Conservation (phyloP, 768 basidiomycete genomes). For the Auricularia cornea region DNA sequence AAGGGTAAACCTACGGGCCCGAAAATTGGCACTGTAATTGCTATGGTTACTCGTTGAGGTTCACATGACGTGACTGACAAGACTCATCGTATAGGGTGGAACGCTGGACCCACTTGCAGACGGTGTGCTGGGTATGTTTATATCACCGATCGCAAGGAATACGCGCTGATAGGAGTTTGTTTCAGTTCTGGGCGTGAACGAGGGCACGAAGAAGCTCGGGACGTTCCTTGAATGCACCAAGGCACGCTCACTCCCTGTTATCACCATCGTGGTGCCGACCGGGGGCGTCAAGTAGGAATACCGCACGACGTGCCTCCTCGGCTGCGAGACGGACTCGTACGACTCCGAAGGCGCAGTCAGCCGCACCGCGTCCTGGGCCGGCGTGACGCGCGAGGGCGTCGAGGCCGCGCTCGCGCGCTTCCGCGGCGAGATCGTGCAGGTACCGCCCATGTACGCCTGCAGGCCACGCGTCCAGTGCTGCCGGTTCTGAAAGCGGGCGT, state of each 20-base stretch:
- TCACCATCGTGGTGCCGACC: neutral
- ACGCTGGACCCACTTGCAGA: constrained; percentile 96
- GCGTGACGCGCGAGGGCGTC: constrained; percentile 72
- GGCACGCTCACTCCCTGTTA: constrained; percentile 26
- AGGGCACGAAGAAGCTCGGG: constrained; percentile 78
- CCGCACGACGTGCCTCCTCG: constrained; percentile 79
- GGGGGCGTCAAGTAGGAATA: constrained; percentile 58
- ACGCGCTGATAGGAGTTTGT: no score
- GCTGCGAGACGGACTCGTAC: constrained; percentile 91
- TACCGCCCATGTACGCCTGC: constrained; percentile 92
- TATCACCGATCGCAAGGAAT: no score
- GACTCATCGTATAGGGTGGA: constrained; percentile 74
- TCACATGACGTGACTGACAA: no score
- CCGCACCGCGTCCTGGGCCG: constrained; percentile 67
- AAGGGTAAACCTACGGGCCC: constrained; percentile 32
- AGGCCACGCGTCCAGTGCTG: no score
- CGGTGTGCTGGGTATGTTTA: constrained; percentile 81
- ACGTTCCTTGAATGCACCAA: constrained; percentile 86
- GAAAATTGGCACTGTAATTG: constrained; percentile 16
- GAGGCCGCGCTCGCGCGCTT: constrained; percentile 64
- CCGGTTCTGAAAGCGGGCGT: no score
- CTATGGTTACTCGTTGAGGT: no score
- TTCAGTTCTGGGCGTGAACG: constrained; percentile 89
- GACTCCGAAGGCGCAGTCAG: constrained; percentile 85
- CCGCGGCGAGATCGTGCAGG: constrained; percentile 80